These are phyloP conservation scores for Gynostemma pentaphyllum DNA, from an alignment of 306 rosid genomes.

Conservation along the genomic window DNA sequence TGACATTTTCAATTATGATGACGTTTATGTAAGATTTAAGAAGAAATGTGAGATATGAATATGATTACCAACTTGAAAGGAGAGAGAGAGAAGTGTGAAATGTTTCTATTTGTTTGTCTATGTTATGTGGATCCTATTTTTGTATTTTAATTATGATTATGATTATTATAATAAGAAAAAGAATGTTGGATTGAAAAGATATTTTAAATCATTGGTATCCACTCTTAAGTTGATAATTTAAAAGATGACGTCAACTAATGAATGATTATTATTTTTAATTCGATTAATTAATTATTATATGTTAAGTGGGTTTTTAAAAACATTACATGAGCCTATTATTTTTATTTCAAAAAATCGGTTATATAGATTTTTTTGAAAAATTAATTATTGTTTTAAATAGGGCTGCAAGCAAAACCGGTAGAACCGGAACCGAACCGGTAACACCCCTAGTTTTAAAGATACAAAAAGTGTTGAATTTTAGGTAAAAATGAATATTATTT, in stretches of 20 bases:
- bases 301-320: no score
- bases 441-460: no score
- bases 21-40: neutral
- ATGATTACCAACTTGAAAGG: neutral
- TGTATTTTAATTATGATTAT: neutral
- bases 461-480: no score
- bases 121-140: neutral
- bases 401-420: no score
- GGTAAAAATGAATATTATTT: no score
- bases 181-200: neutral
- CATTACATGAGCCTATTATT: no score
- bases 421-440: no score
- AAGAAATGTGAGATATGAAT: neutral
- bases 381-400: no score
- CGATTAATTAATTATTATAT: no score
- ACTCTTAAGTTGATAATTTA: neutral
- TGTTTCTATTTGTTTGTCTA: conserved; percentile 1
- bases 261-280: no score
- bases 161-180: neutral
- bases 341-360: no score
- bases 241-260: neutral
- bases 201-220: neutral
- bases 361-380: no score
- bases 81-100: neutral
- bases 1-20: neutral